A percentile compares a stretch with the other conserved stretches of the same genome.
phyloP scores from a whole-genome alignment of 495 filamentous ascomycete genomes.

The Penicillium antarcticum region DNA sequence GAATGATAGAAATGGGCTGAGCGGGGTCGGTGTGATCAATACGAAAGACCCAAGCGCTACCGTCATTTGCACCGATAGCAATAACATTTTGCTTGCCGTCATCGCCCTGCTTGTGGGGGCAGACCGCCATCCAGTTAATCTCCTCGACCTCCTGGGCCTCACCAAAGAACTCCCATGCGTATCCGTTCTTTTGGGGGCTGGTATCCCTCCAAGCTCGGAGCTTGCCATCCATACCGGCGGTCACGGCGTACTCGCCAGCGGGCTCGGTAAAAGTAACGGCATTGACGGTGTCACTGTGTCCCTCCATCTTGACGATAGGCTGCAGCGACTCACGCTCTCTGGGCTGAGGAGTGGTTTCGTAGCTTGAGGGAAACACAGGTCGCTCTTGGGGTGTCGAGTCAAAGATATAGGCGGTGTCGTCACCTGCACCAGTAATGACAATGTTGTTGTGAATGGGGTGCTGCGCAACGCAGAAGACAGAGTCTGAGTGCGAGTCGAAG shows the following conservation, averaged over 20 bases:
- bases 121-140: slow-evolving; percentile 85
- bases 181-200: slow-evolving; percentile 36
- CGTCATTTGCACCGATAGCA: slow-evolving; percentile 88
- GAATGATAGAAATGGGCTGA: slow-evolving; percentile 71
- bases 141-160: slow-evolving; percentile 86
- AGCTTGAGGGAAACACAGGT: slow-evolving; percentile 69
- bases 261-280: slow-evolving; percentile 80
- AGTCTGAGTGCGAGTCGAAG: slow-evolving; percentile 85
- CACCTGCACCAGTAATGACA: slow-evolving; percentile 85
- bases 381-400: slow-evolving; percentile 60
- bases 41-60: slow-evolving; percentile 90
- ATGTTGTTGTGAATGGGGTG: slow-evolving; percentile 78
- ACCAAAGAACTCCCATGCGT: slow-evolving; percentile 59
- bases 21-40: slow-evolving; percentile 62
- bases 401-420: slow-evolving; percentile 79
- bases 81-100: slow-evolving; percentile 71
- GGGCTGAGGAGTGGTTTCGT: slow-evolving; percentile 63
- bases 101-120: slow-evolving; percentile 58
- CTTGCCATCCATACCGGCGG: slow-evolving; percentile 81
- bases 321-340: slow-evolving; percentile 56
- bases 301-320: slow-evolving; percentile 66
- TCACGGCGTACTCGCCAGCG: slow-evolving; percentile 77
- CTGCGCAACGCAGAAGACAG: slow-evolving; percentile 88
- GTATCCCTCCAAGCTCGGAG: slow-evolving; percentile 54
- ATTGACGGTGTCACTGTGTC: slow-evolving; percentile 89